These are phyloP conservation scores for Melampsora larici-populina DNA, from an alignment of 1,284 basidiomycete genomes.

Conservation along the genomic window DNA sequence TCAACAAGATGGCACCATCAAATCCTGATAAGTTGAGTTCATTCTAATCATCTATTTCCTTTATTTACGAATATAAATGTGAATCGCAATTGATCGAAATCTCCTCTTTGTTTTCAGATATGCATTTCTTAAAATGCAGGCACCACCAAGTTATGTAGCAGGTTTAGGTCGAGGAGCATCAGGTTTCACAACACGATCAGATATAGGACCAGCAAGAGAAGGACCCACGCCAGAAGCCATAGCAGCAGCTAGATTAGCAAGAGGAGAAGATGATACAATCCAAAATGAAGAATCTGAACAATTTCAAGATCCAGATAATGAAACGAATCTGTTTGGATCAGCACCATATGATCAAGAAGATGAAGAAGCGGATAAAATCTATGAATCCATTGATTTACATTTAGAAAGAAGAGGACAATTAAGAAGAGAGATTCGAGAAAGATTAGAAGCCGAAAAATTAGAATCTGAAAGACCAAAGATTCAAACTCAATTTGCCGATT, in stretches of 20 bases:
- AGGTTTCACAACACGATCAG: constrained; percentile 95
- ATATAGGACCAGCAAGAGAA: constrained; percentile 96
- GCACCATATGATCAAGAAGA: constrained; percentile 96
- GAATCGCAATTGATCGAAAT: not conserved
- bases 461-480: constrained; percentile 81
- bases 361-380: constrained; percentile 93
- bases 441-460: constrained; percentile 67
- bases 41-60: not conserved
- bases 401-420: constrained; percentile 82
- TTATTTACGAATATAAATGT: not conserved
- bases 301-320: constrained; percentile 95
- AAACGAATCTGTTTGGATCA: constrained; percentile 90
- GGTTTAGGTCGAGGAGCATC: constrained; percentile 95
- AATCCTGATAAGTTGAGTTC: constrained; percentile 38
- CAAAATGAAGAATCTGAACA: constrained; percentile 75
- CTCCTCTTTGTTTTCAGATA: constrained; percentile 15
- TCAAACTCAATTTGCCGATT: constrained; percentile 86
- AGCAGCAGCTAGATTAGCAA: constrained; percentile 58
- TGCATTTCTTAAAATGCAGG: constrained; percentile 53
- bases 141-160: constrained; percentile 89
- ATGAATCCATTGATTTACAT: constrained; percentile 79
- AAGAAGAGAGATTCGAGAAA: constrained; percentile 73
- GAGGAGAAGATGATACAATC: constrained; percentile 73
- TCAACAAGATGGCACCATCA: constrained; percentile 19
- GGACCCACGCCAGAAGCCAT: constrained; percentile 67